Evolutionary conservation across 176 grass and related monocot species (phyloP).

Genomic region (Triticum urartu): DNA sequence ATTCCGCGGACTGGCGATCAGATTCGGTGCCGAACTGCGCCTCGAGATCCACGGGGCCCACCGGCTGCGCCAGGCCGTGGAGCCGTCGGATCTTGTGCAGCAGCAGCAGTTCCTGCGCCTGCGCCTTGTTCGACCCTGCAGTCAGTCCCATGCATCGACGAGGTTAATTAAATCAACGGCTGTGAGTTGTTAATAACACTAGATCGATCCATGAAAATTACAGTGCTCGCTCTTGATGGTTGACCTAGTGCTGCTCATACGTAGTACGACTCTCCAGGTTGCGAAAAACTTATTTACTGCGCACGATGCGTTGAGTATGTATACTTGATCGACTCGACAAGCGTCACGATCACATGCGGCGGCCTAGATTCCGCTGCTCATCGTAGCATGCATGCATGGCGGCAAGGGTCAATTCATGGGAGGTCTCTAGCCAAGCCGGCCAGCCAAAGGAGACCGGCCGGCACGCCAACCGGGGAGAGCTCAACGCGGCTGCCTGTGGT

Average conservation of each 20-base stretch:
- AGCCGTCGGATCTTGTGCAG: constrained; percentile 55
- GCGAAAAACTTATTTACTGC: background rate
- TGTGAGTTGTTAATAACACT: background rate
- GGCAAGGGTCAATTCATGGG: constrained; percentile 8
- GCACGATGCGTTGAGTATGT: background rate
- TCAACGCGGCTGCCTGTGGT: background rate
- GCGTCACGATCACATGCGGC: constrained; percentile 26
- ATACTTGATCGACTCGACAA: background rate
- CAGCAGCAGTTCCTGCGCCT: background rate
- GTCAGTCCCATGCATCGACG: background rate
- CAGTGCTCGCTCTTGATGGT: background rate
- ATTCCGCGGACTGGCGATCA: constrained; percentile 14
- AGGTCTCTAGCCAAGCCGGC: too few species aligned
- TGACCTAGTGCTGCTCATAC: background rate
- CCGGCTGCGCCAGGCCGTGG: constrained; percentile 30
- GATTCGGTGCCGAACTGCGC: constrained; percentile 24
- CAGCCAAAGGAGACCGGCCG: background rate
- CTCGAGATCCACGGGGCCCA: constrained; percentile 49
- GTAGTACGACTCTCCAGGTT: background rate
- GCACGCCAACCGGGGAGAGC: background rate
- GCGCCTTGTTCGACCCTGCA: constrained; percentile 49
- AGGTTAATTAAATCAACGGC: background rate
- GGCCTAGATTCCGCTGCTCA: background rate
- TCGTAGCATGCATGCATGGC: background rate
- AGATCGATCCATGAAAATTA: background rate